Percentiles rank a stretch among this genome's conserved stretches.
These are phyloP conservation scores for Leccinum arenicola DNA, from an alignment of 768 basidiomycete genomes.

Conservation along the genomic window DNA sequence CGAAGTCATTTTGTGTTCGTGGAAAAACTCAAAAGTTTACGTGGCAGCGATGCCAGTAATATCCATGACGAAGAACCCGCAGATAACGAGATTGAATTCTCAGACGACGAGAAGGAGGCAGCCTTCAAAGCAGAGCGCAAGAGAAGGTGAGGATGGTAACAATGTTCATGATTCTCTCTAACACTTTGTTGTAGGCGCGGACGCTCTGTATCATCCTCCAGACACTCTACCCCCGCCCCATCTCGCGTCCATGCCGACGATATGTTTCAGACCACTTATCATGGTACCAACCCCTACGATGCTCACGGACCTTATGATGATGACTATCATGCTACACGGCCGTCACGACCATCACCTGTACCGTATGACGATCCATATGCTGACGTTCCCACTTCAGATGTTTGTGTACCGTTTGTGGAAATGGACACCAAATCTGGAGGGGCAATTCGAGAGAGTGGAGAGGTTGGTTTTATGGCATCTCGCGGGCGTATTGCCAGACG, in stretches of 20 bases:
- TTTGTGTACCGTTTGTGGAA: background rate
- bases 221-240: slow-evolving; percentile 52
- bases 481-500: slow-evolving; percentile 27
- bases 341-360: slow-evolving; percentile 61
- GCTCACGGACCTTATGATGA: slow-evolving; percentile 69
- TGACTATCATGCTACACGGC: slow-evolving; percentile 48
- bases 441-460: slow-evolving; percentile 24
- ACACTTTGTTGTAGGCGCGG: slow-evolving; percentile 42
- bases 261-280: slow-evolving; percentile 41
- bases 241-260: slow-evolving; percentile 57
- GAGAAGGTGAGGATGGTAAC: slow-evolving; percentile 45
- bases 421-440: slow-evolving; percentile 8
- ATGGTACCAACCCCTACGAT: slow-evolving; percentile 61
- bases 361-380: slow-evolving; percentile 83
- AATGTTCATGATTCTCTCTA: background rate
- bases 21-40: slow-evolving; percentile 61
- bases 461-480: background rate
- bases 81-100: slow-evolving; percentile 90
- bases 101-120: slow-evolving; percentile 90
- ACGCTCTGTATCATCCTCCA: slow-evolving; percentile 51
- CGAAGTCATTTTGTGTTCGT: slow-evolving; percentile 85
- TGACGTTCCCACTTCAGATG: slow-evolving; percentile 38
- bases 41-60: slow-evolving; percentile 94
- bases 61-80: slow-evolving; percentile 91
- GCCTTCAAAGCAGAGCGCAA: slow-evolving; percentile 62